Evolutionary conservation across 2,329 filamentous ascomycete genomes (phyloP).

Genomic region (Xylariaceae sp.): DNA sequence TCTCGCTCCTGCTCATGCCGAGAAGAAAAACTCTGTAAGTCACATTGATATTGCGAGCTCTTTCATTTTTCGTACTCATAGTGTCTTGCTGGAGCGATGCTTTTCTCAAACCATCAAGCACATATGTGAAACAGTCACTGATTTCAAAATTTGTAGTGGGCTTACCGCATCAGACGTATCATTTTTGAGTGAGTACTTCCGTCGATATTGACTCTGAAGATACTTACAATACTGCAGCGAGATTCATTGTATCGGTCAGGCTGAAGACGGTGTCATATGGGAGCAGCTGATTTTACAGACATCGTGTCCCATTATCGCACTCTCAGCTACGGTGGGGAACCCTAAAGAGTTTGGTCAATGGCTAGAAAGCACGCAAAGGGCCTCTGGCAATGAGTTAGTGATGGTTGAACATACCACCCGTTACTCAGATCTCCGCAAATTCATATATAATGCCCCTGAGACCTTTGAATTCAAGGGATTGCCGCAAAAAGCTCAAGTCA

Average conservation of each 20-base stretch:
- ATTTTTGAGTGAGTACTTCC: conserved; percentile 57
- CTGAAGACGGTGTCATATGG: conserved; percentile 73
- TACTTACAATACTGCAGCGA: conserved; percentile 37
- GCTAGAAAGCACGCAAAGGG: conserved; percentile 61
- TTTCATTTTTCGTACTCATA: too few relatives aligned
- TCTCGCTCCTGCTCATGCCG: conserved; percentile 60
- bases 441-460: conserved; percentile 55
- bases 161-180: too few relatives aligned
- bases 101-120: conserved; percentile 67
- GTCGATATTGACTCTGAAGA: not conserved
- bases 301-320: conserved; percentile 72
- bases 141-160: too few relatives aligned
- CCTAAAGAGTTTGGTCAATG: conserved; percentile 66
- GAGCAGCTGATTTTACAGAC: conserved; percentile 71
- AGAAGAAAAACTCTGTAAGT: conserved; percentile 36
- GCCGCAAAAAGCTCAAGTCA: conserved; percentile 36
- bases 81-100: too few relatives aligned
- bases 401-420: conserved; percentile 66
- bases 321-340: conserved; percentile 78
- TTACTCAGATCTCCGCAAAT: conserved; percentile 77
- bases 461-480: conserved; percentile 51
- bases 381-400: conserved; percentile 58
- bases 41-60: too few relatives aligned
- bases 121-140: too few relatives aligned
- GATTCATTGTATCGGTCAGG: conserved; percentile 74